Percentiles rank a stretch among this genome's conserved stretches.
phyloP scores from a whole-genome alignment of 768 basidiomycete genomes.

The Boletus sensibilis region DNA sequence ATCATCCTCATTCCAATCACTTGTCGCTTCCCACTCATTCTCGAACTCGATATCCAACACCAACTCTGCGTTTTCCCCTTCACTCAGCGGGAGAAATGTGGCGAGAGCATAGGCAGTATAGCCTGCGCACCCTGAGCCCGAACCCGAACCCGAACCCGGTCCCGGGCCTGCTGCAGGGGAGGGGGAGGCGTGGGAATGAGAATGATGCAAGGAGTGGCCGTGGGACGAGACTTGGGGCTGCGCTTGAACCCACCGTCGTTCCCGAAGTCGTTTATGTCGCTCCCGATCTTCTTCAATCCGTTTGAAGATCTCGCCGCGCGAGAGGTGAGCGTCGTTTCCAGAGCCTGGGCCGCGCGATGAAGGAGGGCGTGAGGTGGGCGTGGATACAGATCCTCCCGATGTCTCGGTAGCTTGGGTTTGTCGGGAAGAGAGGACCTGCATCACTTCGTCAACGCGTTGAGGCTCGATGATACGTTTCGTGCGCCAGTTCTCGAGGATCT shows the following conservation, averaged over 20 bases:
- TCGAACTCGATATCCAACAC: slow-evolving; percentile 81
- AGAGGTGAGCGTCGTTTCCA: slow-evolving; percentile 34
- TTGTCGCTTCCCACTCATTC: slow-evolving; percentile 86
- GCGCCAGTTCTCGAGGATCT: slow-evolving; percentile 90
- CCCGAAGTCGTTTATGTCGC: slow-evolving; percentile 86
- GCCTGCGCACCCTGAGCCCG: not conserved
- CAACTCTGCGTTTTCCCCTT: slow-evolving; percentile 50
- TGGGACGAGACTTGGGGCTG: slow-evolving; percentile 42
- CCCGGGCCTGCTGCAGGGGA: not conserved
- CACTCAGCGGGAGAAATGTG: slow-evolving; percentile 32
- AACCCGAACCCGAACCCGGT: not conserved
- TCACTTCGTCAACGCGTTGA: slow-evolving; percentile 68
- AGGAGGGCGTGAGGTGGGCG: slow-evolving; percentile 17
- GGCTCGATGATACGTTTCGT: slow-evolving; percentile 82
- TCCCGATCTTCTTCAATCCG: slow-evolving; percentile 92
- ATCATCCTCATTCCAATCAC: slow-evolving; percentile 90
- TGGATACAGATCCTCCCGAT: slow-evolving; percentile 7
- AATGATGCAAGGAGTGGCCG: not conserved
- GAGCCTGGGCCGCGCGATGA: slow-evolving; percentile 1
- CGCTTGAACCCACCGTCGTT: slow-evolving; percentile 89
- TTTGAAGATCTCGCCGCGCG: slow-evolving; percentile 68
- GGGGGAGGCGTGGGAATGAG: slow-evolving; percentile 3
- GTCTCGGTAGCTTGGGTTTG: slow-evolving; percentile 24
- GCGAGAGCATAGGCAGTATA: slow-evolving; percentile 10
- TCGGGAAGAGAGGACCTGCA: slow-evolving; percentile 55